Percentiles rank a stretch among this genome's conserved stretches.
These are phyloP conservation scores for Nannizziopsis arthrosporioides DNA, from an alignment of 2,329 filamentous ascomycete genomes.

Conservation along the genomic window DNA sequence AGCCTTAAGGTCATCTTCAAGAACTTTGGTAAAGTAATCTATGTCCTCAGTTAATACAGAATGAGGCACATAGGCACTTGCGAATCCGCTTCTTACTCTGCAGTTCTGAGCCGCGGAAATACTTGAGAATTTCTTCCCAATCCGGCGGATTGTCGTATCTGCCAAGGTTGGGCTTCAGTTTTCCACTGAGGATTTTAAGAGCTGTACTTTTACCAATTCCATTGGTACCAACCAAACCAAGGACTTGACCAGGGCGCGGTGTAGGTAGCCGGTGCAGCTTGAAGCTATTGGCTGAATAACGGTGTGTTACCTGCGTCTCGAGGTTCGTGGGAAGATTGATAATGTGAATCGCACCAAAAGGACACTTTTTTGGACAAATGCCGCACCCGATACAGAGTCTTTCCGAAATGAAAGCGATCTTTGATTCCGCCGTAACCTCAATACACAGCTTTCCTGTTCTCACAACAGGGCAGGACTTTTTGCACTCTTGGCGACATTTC, in stretches of 20 bases:
- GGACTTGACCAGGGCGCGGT: constrained; percentile 85
- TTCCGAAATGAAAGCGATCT: constrained; percentile 97
- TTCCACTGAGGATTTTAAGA: constrained; percentile 94
- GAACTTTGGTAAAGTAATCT: constrained; percentile 96
- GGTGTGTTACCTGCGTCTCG: constrained; percentile 93
- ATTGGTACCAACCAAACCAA: constrained; percentile 96
- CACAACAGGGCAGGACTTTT: constrained; percentile 95
- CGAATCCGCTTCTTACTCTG: constrained; percentile 56
- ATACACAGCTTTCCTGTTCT: constrained; percentile 96
- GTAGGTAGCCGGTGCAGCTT: constrained; percentile 95
- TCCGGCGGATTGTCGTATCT: constrained; percentile 92
- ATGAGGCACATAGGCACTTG: not conserved
- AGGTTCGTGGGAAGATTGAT: constrained; percentile 99
- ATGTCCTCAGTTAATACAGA: not conserved
- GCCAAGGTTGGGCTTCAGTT: constrained; percentile 95
- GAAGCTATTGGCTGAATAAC: constrained; percentile 99
- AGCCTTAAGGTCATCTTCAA: constrained; percentile 94
- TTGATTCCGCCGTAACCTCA: constrained; percentile 76
- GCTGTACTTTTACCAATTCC: constrained; percentile 99
- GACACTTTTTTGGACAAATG: constrained; percentile 99
- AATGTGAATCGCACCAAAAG: constrained; percentile 96
- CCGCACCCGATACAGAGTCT: constrained; percentile 93
- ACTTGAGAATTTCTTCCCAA: constrained; percentile 97
- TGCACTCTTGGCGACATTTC: constrained; percentile 99
- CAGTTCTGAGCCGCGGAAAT: constrained; percentile 93